Evolutionary conservation across 169 alveolate species (phyloP), one percentile per base, ranked within the genome.

Genomic region (Plasmodium knowlesi): DNA sequence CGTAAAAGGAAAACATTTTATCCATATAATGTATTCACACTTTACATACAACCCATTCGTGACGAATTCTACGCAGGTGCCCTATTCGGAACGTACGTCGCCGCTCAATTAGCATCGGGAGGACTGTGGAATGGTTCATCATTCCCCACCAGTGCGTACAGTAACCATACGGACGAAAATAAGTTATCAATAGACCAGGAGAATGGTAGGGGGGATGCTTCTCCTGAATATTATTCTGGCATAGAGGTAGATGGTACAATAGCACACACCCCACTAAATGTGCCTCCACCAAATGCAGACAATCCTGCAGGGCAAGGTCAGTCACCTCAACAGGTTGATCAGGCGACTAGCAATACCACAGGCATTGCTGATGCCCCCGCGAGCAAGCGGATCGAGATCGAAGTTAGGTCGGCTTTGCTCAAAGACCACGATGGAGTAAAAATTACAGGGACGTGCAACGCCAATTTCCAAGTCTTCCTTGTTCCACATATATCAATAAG

Each of bases 371-470:
- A 8, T 61, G 74, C 25, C 28, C 32, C 19, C 37, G 19, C 14
- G 12, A 81, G 16, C 28, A 25, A 82, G 0, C 37, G 5, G 22
- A 82, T 12, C 61, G 34, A 8, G 3, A 14, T 43, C 32, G 37
- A 79, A 39, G 53, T 82, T 30, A 37, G 39, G 32, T 82, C 89
- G 2, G 89, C 89, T 2, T 9, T 82, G 78, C 41, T 82, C 12
- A 82, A 30, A 57, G 14, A 82, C 32, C 53, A 82, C 19, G 71
- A 82, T 16, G 89, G 78, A 8, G 22, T 82, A 34, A 53, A 53
- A 82, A 32, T 80, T 16, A 80, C 86, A 5, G 86, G 86, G 5
- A 14, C 19, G 70, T 80, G 86, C 46, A 80, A 80, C n/a, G 72
- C 86, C 4, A 46, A 1, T 10, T 22, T 80, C 25, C 19, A 19